Evolutionary conservation across 208 protist genomes (phyloP).

Genomic region (Spongospora subterranea): DNA sequence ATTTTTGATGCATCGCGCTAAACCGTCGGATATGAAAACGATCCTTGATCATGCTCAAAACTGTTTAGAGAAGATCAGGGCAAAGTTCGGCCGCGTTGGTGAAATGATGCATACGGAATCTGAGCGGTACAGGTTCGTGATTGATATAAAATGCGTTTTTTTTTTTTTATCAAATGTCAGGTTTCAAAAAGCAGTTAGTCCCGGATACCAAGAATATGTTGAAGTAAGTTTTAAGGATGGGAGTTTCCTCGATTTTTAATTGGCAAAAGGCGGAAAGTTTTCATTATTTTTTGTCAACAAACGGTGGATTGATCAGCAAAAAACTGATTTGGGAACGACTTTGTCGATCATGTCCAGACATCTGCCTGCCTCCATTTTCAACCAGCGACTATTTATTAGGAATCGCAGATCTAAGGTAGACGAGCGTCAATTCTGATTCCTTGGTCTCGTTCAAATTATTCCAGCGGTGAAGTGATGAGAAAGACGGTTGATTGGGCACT

Average conservation of each 20-base stretch:
- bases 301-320: background rate
- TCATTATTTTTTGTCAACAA: background rate
- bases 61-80: background rate
- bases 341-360: background rate
- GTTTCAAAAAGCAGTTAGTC: background rate
- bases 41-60: background rate
- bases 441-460: background rate
- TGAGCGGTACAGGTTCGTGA: background rate
- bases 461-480: background rate
- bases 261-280: background rate
- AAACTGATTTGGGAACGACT: background rate
- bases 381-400: background rate
- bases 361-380: background rate
- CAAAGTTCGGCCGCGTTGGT: background rate
- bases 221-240: background rate
- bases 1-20: background rate
- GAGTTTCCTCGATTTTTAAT: background rate
- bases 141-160: too few relatives aligned
- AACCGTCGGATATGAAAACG: background rate
- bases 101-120: background rate
- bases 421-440: background rate
- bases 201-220: background rate
- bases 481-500: background rate
- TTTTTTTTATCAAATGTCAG: background rate
- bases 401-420: background rate